Conservation (phyloP, 2,329 filamentous ascomycete species). For the Fusarium solani-melongenae region DNA sequence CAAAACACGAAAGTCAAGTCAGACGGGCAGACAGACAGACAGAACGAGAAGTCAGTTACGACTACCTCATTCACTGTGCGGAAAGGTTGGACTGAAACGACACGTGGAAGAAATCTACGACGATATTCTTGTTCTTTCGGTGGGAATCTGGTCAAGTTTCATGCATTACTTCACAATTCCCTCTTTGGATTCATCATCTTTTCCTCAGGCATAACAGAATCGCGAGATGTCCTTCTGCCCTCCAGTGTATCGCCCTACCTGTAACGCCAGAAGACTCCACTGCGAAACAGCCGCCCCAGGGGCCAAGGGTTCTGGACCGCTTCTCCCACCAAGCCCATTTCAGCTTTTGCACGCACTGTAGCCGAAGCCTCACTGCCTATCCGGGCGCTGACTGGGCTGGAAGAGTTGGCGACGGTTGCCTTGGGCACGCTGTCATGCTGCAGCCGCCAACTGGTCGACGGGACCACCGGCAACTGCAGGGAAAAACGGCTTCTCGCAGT, state of each 20-base stretch:
- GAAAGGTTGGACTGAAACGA: neutral
- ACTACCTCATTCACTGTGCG: neutral
- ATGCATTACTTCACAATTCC: neutral
- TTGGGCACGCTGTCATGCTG: conserved; percentile 15
- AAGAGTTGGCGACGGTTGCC: neutral
- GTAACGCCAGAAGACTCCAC: conserved; percentile 9
- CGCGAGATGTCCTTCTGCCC: conserved; percentile 8
- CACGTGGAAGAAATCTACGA: neutral
- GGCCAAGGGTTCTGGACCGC: neutral
- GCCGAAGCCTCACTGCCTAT: neutral
- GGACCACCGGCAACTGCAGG: neutral
- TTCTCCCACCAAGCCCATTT: conserved; percentile 6
- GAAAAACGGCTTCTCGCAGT: neutral
- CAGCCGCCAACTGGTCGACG: conserved; percentile 15
- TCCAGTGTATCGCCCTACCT: conserved; percentile 8
- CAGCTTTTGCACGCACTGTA: conserved; percentile 17
- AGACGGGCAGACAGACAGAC: neutral
- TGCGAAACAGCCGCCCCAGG: conserved; percentile 18
- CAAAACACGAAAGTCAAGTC: conserved; percentile 13
- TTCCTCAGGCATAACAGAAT: neutral
- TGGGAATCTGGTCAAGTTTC: neutral
- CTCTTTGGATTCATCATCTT: neutral
- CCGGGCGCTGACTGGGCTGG: neutral
- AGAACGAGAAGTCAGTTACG: neutral
- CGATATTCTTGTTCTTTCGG: neutral